Evolutionary conservation across 495 filamentous ascomycete species (phyloP), one percentile per base, ranked within the genome.

Genomic region (Astrothelium subdiscretum): DNA sequence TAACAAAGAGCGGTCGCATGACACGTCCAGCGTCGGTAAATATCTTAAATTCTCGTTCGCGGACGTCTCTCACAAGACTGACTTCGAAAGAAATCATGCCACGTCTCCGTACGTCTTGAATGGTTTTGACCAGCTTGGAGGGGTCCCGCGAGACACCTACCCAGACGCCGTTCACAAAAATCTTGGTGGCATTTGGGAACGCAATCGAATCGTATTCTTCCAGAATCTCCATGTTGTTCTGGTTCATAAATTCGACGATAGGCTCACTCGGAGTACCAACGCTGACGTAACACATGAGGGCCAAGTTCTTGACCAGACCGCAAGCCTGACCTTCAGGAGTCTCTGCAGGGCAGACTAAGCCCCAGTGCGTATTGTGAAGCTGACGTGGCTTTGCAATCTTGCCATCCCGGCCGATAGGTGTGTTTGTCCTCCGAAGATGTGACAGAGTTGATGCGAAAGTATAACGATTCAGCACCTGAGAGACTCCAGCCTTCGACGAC

Each of bases 331-430:
- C 94, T 83, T 99, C 94, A 8, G 94, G 94, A 18, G 94, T 99
- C 70, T 99, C 94, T 27, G 94, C 94, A 26, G 94, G 94, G 73
- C 94, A 99, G 5, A 99, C 92, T 64, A 97, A 77, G 59, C 94
- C 94, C 95, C 95, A 99, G 72, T 99, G 94, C 0, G 94, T 97
- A 73, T 97, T 97, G 78, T 99, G 94, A 54, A 99, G 83, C 74
- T 97, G 95, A 58, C 94, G 88, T 2, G 94, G 94, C 73, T 97
- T 97, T 43, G 95, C 95, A 65, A 99, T 90, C 75, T 99, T 99
- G 62, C 94, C 95, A 72, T 97, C 95, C 72, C 95, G 85, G 31
- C 95, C 94, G 67, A 99, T 96, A 0, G 95, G 94, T 0, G 95
- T 97, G 73, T 99, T 97, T 13, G 95, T 99, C 64, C 94, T 85